These are phyloP conservation scores for Candida railenensis DNA, from an alignment of 805 yeast species.

Conservation along the genomic window DNA sequence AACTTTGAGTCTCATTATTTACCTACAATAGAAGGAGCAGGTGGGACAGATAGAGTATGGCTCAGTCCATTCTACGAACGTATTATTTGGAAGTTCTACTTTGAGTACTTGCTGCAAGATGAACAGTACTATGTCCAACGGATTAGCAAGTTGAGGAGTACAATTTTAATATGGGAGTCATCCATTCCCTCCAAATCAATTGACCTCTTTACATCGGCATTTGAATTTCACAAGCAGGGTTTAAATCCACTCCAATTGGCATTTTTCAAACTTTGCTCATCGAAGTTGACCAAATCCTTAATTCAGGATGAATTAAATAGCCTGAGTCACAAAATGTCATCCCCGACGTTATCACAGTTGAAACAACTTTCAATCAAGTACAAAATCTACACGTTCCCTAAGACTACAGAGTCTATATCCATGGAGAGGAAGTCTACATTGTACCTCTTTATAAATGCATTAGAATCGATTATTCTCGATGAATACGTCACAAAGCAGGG, in stretches of 20 bases:
- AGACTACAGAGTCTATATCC: slow-evolving; percentile 14
- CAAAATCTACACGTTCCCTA: slow-evolving; percentile 22
- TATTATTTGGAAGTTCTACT: slow-evolving; percentile 40
- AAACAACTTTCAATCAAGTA: slow-evolving; percentile 32
- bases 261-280: slow-evolving; percentile 23
- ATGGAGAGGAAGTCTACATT: slow-evolving; percentile 29
- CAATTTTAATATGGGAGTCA: slow-evolving; percentile 40
- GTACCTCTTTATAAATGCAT: slow-evolving; percentile 13
- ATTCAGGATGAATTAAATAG: slow-evolving; percentile 14
- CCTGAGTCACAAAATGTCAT: not conserved
- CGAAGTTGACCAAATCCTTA: slow-evolving; percentile 12
- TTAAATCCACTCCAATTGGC: slow-evolving; percentile 23
- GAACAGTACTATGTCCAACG: slow-evolving; percentile 22
- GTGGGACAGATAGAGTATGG: not conserved
- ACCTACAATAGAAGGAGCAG: slow-evolving; percentile 19
- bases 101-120: slow-evolving; percentile 24
- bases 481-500: slow-evolving; percentile 6
- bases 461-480: slow-evolving; percentile 14
- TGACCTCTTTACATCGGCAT: slow-evolving; percentile 14
- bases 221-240: slow-evolving; percentile 11
- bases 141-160: slow-evolving; percentile 21
- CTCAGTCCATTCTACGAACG: slow-evolving; percentile 39
- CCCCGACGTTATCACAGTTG: slow-evolving; percentile 21
- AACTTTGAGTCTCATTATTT: slow-evolving; percentile 23
- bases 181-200: slow-evolving; percentile 15